Evolutionary conservation across 768 basidiomycete species (phyloP), one percentile per base, ranked within the genome.

Genomic region (Hericium rajendrae): DNA sequence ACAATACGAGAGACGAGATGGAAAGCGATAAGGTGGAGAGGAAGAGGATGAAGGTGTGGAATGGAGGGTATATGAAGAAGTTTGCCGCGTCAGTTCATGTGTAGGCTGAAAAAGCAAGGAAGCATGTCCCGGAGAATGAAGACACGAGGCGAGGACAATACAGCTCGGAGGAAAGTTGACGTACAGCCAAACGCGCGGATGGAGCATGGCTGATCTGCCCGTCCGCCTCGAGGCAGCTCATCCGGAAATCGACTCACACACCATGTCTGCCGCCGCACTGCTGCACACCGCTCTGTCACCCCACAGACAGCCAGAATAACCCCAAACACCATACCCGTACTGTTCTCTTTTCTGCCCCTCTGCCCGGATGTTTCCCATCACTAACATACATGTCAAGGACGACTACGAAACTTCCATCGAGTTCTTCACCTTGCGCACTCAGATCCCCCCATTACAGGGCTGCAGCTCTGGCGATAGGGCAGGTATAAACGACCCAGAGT

Each of bases 341-440:
- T 24, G 20, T 16, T 15, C 57, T 59, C 51, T 52, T 32, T 32
- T 32, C 39, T 56, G 49, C 26, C 50, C 40, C 43, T 13, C 32
- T 20, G 22, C 53, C 18, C 38, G 32, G 9, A 62, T 58, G 57
- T 48, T 57, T 26, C 62, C 62, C 38, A 22, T 63, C 62, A 59
- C 62, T 63, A 63, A 62, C 57, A 43, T 62, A 51, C 62, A 56
- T 54, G 53, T 63, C 39, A 62, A 63, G 62, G 60, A 55, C 56
- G 55, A 55, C 13, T 63, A 57, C 55, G 55, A 56, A 38, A 55
- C 63, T 12, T 57, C 56, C 43, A 51, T 64, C 59, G 63, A 64
- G 41, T 56, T 64, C 48, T 63, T 64, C 40, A 15, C 63, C 20
- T 53, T 63, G 53, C 55, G 59, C 50, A 59, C 48, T 37, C 63